Percentiles rank a stretch among this genome's conserved stretches.
Conservation (phyloP, 2,329 filamentous ascomycete species). For the Tolypocladium endophyticum region DNA sequence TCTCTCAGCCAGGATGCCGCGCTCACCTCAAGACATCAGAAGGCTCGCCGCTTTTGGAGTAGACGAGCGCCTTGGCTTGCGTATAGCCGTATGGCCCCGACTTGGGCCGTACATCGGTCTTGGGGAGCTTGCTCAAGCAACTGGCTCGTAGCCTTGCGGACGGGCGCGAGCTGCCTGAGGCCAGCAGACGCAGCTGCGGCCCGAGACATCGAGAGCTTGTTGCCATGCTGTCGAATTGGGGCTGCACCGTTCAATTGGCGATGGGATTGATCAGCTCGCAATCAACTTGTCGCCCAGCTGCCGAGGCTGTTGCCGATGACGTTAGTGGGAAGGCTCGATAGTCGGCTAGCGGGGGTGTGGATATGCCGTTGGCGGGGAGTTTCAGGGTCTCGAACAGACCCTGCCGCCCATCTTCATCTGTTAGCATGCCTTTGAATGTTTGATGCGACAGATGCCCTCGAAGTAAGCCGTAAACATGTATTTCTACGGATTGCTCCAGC, state of each 20-base stretch:
- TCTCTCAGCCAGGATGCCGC: constrained; percentile 6
- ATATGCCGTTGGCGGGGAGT: not conserved
- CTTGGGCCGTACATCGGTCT: constrained; percentile 31
- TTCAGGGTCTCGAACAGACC: not conserved
- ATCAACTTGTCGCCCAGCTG: not conserved
- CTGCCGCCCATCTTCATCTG: not conserved
- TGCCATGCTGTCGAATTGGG: constrained; percentile 9
- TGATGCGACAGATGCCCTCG: not conserved
- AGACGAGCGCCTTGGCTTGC: constrained; percentile 73
- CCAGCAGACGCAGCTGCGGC: constrained; percentile 9
- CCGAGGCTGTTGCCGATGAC: not conserved
- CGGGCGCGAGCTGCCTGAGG: constrained; percentile 10
- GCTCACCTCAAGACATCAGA: constrained; percentile 54
- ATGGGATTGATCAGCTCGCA: not conserved
- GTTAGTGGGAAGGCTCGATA: not conserved
- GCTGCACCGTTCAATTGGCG: not conserved
- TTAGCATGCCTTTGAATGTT: not conserved
- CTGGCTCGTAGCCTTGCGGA: constrained; percentile 7
- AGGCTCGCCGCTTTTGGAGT: constrained; percentile 65
- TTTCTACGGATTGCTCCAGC: not conserved
- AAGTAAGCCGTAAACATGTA: not conserved
- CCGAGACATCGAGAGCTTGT: constrained; percentile 11
- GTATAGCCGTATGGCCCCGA: constrained; percentile 68
- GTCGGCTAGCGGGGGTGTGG: not conserved
- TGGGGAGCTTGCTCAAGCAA: constrained; percentile 8